Percentiles rank a stretch among this genome's conserved stretches.
Evolutionary conservation across 495 filamentous ascomycete species (phyloP).

Genomic region (Penicillium longicatenatum): DNA sequence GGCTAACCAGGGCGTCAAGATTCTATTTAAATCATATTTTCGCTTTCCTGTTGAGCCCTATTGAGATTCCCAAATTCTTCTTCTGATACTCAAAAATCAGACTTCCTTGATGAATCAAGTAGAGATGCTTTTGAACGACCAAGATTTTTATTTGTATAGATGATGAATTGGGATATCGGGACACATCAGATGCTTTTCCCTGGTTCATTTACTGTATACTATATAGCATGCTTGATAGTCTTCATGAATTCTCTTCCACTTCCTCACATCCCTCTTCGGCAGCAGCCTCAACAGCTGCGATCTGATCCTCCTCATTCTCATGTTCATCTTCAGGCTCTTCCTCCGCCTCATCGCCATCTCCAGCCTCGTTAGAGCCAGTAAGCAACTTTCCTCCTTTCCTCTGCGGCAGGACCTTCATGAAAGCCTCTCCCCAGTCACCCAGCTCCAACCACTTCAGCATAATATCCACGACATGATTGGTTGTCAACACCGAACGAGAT

Average conservation of each 20-base stretch:
- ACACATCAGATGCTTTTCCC: no score
- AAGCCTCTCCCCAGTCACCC: conserved; percentile 88
- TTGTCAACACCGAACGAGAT: conserved; percentile 78
- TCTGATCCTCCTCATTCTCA: conserved; percentile 29
- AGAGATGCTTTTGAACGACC: no score
- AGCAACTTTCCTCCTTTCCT: conserved; percentile 73
- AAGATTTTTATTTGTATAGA: no score
- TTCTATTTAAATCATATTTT: no score
- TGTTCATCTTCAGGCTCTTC: conserved; percentile 34
- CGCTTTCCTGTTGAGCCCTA: no score
- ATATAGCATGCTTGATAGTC: no score
- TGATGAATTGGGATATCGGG: no score
- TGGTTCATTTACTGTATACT: no score
- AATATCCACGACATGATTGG: conserved; percentile 95
- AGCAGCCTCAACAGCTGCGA: conserved; percentile 8
- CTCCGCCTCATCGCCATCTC: conserved; percentile 24
- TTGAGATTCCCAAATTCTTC: no score
- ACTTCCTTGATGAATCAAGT: no score
- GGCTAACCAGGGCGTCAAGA: no score
- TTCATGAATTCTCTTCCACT: not conserved
- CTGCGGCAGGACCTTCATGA: conserved; percentile 81
- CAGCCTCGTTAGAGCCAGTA: conserved; percentile 20
- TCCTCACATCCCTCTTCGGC: conserved; percentile 13
- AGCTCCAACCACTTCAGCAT: conserved; percentile 90
- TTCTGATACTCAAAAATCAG: no score